Percentiles rank a stretch among this genome's conserved stretches.
Conservation (phyloP, 2,329 filamentous ascomycete species). For the Parascedosporium putredinis region DNA sequence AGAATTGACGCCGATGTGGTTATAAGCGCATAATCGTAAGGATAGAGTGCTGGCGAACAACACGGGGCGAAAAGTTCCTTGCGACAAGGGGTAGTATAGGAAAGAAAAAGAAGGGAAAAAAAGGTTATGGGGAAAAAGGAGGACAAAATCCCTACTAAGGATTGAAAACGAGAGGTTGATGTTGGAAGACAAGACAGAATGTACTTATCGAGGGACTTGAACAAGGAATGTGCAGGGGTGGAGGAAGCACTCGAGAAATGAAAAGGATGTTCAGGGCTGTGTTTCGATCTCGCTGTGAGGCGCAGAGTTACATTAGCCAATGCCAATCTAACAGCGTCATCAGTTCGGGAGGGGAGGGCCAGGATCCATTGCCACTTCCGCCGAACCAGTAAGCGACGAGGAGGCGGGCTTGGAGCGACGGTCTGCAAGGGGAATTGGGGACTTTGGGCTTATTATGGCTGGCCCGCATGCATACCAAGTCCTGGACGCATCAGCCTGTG, state of each 20-base stretch:
- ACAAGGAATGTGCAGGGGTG: neutral
- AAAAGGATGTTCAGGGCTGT: neutral
- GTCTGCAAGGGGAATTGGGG: no score
- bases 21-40: neutral
- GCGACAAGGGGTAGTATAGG: no score
- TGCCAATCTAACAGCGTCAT: neutral
- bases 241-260: neutral
- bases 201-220: neutral
- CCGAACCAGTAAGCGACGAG: no score
- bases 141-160: neutral
- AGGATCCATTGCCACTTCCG: no score
- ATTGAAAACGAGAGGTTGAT: neutral
- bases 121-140: neutral
- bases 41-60: neutral
- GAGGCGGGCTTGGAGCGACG: no score
- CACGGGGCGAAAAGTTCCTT: no score
- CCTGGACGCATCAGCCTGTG: no score
- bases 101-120: no score
- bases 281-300: neutral
- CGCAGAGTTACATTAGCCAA: constrained; percentile 1
- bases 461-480: no score
- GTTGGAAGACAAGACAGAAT: neutral
- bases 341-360: neutral
- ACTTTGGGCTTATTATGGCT: no score
- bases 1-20: neutral